These are phyloP conservation scores for Lodderomyces theae DNA, from an alignment of 1,139 yeast species.

Conservation along the genomic window DNA sequence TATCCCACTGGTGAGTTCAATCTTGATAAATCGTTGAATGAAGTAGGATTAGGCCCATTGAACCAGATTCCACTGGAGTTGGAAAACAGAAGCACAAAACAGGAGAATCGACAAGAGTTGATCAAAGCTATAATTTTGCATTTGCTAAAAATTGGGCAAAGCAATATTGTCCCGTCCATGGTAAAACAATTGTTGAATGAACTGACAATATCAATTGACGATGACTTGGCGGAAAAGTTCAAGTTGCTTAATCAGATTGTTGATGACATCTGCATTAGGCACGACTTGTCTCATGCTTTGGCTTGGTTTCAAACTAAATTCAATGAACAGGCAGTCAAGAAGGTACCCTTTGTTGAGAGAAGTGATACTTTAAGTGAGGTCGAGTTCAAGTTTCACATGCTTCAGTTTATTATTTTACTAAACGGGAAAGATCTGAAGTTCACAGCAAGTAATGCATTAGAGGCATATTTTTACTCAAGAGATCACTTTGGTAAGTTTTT, in stretches of 20 bases:
- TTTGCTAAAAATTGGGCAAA: slow-evolving; percentile 42
- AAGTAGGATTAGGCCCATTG: neutral
- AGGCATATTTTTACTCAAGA: slow-evolving; percentile 58
- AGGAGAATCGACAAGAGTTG: slow-evolving; percentile 34
- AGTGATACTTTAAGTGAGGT: slow-evolving; percentile 20
- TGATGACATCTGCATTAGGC: slow-evolving; percentile 32
- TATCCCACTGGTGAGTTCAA: slow-evolving; percentile 23
- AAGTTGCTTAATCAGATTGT: slow-evolving; percentile 34
- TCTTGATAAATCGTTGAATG: neutral
- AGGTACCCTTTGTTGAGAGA: neutral
- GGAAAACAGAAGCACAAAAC: slow-evolving; percentile 18
- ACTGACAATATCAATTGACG: slow-evolving; percentile 21
- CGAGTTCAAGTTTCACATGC: slow-evolving; percentile 63
- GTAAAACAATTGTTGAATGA: slow-evolving; percentile 23
- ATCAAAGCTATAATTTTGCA: slow-evolving; percentile 42
- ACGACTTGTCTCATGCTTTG: slow-evolving; percentile 34
- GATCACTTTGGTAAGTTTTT: slow-evolving; percentile 48
- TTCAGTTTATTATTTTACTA: slow-evolving; percentile 51
- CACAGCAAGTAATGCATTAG: slow-evolving; percentile 27
- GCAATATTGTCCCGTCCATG: slow-evolving; percentile 35
- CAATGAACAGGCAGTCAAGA: slow-evolving; percentile 13
- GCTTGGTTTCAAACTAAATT: slow-evolving; percentile 34
- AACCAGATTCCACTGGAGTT: slow-evolving; percentile 10
- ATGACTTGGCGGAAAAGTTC: slow-evolving; percentile 26
- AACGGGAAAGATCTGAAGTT: slow-evolving; percentile 21